phyloP scores from a whole-genome alignment of 495 filamentous ascomycete genomes.

The Saxophila tyrrhenica region DNA sequence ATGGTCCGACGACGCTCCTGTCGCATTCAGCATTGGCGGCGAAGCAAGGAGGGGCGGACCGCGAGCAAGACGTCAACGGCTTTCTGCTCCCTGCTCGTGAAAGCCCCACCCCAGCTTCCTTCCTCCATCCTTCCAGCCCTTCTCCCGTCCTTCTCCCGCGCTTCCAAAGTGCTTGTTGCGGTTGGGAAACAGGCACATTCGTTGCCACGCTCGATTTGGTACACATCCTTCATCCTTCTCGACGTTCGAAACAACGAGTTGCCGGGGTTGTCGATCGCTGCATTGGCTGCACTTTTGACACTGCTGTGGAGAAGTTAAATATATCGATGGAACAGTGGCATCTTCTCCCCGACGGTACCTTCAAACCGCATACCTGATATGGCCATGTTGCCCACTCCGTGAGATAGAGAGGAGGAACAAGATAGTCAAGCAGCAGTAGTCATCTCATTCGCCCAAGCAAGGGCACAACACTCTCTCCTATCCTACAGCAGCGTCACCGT shows the following conservation, averaged over 20 bases:
- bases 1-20: no score
- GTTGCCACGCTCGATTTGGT: background rate
- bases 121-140: background rate
- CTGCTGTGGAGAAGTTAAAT: no score
- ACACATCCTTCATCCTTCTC: background rate
- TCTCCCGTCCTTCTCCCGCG: background rate
- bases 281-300: no score
- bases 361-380: no score
- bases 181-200: background rate
- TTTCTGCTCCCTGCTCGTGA: background rate
- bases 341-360: no score
- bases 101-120: background rate
- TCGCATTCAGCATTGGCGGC: no score
- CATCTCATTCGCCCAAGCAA: background rate
- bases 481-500: background rate
- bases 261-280: no score
- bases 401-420: background rate
- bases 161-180: background rate
- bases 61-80: background rate
- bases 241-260: background rate
- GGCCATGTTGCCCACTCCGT: background rate
- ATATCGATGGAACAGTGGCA: no score
- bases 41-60: background rate
- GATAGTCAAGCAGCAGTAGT: background rate
- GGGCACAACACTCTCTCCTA: background rate